phyloP scores from a whole-genome alignment of 139 green algal species.

The Ettlia oleoabundans region DNA sequence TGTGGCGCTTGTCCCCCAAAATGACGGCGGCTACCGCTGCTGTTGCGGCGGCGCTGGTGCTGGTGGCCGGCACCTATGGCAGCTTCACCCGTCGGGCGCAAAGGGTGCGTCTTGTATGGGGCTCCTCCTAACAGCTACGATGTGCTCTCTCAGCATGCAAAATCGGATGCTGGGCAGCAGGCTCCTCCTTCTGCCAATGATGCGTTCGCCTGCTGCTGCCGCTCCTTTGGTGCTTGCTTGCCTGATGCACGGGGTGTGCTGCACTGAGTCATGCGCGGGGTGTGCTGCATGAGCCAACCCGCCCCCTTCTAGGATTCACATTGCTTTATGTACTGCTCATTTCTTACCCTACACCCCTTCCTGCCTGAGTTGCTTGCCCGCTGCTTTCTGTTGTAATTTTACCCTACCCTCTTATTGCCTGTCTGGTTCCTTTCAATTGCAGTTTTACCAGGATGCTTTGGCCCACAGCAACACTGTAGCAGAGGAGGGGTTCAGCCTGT shows the following conservation, averaged over 20 bases:
- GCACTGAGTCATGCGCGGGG: too few species aligned
- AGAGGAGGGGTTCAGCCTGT: constrained; percentile 71
- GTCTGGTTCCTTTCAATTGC: neutral
- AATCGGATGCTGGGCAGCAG: too few species aligned
- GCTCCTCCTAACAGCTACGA: too few species aligned
- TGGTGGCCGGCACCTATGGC: constrained; percentile 69
- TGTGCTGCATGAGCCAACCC: too few species aligned
- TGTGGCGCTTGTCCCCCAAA: constrained; percentile 66
- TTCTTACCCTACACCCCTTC: too few species aligned
- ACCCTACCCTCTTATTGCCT: neutral
- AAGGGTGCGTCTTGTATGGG: constrained; percentile 29
- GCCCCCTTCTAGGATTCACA: too few species aligned
- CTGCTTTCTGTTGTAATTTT: too few species aligned
- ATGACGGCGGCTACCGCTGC: constrained; percentile 61
- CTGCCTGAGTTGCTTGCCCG: too few species aligned
- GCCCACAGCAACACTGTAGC: constrained; percentile 72
- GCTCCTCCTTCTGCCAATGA: too few species aligned
- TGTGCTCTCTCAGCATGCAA: too few species aligned
- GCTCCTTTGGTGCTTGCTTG: neutral
- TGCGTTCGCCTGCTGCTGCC: neutral
- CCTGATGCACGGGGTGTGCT: too few species aligned
- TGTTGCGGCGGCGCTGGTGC: constrained; percentile 66
- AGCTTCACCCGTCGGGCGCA: constrained; percentile 66
- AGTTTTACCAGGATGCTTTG: constrained; percentile 71
- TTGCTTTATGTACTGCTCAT: too few species aligned